Percentiles rank a stretch among this genome's conserved stretches.
Conservation (phyloP, 768 basidiomycete species). For the Auricularia sp. region DNA sequence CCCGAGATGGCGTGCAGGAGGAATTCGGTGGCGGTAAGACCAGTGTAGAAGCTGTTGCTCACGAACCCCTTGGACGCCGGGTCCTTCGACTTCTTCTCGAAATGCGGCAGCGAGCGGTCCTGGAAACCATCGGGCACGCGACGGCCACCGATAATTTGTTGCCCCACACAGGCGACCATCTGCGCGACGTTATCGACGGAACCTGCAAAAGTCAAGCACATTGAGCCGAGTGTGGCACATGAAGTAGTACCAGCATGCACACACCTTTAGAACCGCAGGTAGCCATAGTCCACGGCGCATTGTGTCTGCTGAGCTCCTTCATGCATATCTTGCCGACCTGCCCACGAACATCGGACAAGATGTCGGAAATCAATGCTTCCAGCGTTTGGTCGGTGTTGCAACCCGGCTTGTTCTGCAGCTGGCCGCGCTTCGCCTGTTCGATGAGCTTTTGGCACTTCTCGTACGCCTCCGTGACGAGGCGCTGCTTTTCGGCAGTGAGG, state of each 20-base stretch:
- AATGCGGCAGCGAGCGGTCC: constrained; percentile 97
- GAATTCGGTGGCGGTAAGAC: constrained; percentile 89
- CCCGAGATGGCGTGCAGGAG: constrained; percentile 98
- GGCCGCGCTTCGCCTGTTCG: constrained; percentile 78
- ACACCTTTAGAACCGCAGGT: constrained; percentile 97
- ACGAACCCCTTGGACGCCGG: constrained; percentile 98
- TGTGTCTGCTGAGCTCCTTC: constrained; percentile 94
- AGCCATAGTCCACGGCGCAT: constrained; percentile 97
- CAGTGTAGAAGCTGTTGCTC: constrained; percentile 91
- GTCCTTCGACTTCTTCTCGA: constrained; percentile 91
- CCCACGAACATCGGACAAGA: constrained; percentile 90
- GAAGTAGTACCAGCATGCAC: constrained; percentile 3
- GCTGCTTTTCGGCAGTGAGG: constrained; percentile 72
- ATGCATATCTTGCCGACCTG: constrained; percentile 96
- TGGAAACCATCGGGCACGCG: constrained; percentile 99
- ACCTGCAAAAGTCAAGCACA: constrained; percentile 38
- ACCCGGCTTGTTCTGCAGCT: constrained; percentile 93
- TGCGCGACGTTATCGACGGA: constrained; percentile 99
- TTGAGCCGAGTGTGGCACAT: constrained; percentile 2
- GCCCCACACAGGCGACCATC: constrained; percentile 99
- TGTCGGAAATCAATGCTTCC: constrained; percentile 90
- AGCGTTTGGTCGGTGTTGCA: constrained; percentile 95
- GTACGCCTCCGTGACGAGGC: constrained; percentile 80
- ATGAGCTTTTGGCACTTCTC: constrained; percentile 80
- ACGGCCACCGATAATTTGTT: constrained; percentile 95